phyloP scores from a whole-genome alignment of 148 eudicot genomes.

The Hydrangea macrophylla region DNA sequence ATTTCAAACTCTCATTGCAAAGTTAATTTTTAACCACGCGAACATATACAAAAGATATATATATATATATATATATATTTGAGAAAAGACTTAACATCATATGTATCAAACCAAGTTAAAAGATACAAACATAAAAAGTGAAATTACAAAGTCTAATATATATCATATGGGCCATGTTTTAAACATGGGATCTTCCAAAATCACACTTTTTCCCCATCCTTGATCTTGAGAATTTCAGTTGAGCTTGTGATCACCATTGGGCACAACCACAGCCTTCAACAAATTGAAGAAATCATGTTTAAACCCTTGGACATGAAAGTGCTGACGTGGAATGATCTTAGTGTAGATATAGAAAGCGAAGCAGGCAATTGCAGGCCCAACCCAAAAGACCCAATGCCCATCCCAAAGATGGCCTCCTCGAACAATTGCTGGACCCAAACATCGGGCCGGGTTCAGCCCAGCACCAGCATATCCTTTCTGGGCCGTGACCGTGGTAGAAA shows the following conservation, averaged over 20 bases:
- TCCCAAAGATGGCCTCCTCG: conserved; percentile 50
- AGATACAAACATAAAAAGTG: too few species aligned
- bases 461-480: conserved; percentile 43
- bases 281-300: conserved; percentile 6
- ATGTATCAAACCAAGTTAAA: too few species aligned
- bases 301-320: not conserved
- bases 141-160: too few species aligned
- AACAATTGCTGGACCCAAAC: conserved; percentile 42
- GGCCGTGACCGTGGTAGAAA: conserved; percentile 32
- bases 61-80: too few species aligned
- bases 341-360: conserved; percentile 1
- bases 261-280: not conserved
- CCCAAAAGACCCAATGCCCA: conserved; percentile 52
- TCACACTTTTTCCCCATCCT: not conserved
- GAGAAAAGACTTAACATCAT: too few species aligned
- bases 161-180: too few species aligned
- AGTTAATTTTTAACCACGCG: too few species aligned
- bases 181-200: too few species aligned
- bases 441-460: conserved; percentile 48
- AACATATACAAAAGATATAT: too few species aligned
- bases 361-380: conserved; percentile 21
- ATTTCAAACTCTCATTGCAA: too few species aligned
- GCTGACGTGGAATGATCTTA: not conserved
- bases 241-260: not conserved
- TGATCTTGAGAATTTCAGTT: too few species aligned